Conservation (phyloP, 2,329 filamentous ascomycete genomes). For the Aspergillus sp. region DNA sequence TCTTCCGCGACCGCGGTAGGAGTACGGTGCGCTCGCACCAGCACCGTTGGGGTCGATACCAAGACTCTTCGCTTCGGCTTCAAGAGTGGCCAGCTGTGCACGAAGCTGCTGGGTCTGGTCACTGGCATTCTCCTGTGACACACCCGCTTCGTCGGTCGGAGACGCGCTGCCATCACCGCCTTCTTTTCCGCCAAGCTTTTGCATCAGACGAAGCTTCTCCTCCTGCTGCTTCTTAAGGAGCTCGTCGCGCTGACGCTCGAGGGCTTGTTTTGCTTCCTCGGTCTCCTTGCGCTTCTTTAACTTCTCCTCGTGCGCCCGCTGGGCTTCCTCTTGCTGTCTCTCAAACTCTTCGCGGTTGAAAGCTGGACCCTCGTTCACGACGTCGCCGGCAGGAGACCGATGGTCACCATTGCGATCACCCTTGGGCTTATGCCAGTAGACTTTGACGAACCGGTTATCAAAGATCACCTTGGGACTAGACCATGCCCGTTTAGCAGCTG, state of each 20-base stretch:
- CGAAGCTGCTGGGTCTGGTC: slow-evolving; percentile 56
- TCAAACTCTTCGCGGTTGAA: slow-evolving; percentile 58
- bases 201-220: slow-evolving; percentile 54
- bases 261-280: slow-evolving; percentile 52
- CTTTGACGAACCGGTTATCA: slow-evolving; percentile 66
- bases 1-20: slow-evolving; percentile 42
- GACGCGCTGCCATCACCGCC: slow-evolving; percentile 31
- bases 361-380: slow-evolving; percentile 44
- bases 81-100: slow-evolving; percentile 56
- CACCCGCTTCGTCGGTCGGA: slow-evolving; percentile 25
- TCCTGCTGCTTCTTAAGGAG: slow-evolving; percentile 57
- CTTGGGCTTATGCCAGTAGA: slow-evolving; percentile 61
- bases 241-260: slow-evolving; percentile 56
- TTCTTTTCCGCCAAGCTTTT: slow-evolving; percentile 49
- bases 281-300: slow-evolving; percentile 55
- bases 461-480: slow-evolving; percentile 64
- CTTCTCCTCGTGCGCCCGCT: slow-evolving; percentile 59
- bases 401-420: slow-evolving; percentile 34
- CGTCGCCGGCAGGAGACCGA: slow-evolving; percentile 22
- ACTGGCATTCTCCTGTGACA: slow-evolving; percentile 39
- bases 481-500: slow-evolving; percentile 57
- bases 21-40: slow-evolving; percentile 31
- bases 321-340: slow-evolving; percentile 58
- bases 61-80: slow-evolving; percentile 57
- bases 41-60: slow-evolving; percentile 50